Percentiles rank a stretch among this genome's conserved stretches.
Evolutionary conservation across 345 rosid genomes (phyloP).

Genomic region (Atalantia buxifolia): DNA sequence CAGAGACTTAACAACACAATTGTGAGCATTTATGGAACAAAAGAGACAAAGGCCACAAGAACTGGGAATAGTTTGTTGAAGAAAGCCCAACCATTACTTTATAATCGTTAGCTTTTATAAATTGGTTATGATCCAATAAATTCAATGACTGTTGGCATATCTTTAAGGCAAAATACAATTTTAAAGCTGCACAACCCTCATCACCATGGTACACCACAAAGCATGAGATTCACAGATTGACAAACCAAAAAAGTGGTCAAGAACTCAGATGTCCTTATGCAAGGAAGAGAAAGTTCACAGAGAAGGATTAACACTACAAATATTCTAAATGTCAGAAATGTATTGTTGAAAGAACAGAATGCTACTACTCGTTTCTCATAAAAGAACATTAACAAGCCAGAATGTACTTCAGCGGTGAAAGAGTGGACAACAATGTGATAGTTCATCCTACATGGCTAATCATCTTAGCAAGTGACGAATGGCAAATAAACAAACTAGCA

Average conservation of each 20-base stretch:
- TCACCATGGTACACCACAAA: background rate
- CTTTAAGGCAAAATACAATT: background rate
- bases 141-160: background rate
- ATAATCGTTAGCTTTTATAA: background rate
- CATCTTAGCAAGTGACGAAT: background rate
- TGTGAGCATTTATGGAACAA: background rate
- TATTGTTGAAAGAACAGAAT: background rate
- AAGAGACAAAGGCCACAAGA: background rate
- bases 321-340: background rate
- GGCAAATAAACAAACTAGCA: background rate
- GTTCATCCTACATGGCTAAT: background rate
- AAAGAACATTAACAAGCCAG: background rate
- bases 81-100: background rate
- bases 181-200: background rate
- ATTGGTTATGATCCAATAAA: background rate
- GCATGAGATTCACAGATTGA: background rate
- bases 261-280: background rate
- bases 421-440: background rate
- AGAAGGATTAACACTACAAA: background rate
- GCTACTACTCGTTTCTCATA: background rate
- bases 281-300: background rate
- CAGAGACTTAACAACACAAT: background rate
- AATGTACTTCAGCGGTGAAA: background rate
- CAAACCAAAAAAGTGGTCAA: background rate
- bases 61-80: background rate